Evolutionary conservation across 2,329 filamentous ascomycete genomes (phyloP).

Genomic region (Beauveria bassiana): DNA sequence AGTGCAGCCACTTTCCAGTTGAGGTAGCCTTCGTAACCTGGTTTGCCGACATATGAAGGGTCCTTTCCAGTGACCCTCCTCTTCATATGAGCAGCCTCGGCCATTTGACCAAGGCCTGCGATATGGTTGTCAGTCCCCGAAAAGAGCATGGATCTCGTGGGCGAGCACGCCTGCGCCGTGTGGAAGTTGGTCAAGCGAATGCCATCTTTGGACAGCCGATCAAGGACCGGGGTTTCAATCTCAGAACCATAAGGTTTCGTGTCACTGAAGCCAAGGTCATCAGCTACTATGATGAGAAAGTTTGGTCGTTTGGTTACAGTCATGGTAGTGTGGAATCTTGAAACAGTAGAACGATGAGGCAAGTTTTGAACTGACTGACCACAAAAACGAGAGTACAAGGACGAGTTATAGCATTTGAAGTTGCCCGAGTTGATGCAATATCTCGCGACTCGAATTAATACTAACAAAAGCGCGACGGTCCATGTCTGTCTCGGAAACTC

Average conservation of each 20-base stretch:
- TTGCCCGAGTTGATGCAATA: neutral
- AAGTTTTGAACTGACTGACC: neutral
- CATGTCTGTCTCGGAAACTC: neutral
- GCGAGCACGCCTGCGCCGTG: conserved; percentile 16
- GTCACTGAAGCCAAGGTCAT: conserved; percentile 53
- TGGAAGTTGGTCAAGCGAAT: conserved; percentile 40
- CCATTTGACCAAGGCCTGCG: conserved; percentile 42
- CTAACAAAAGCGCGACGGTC: neutral
- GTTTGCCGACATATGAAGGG: conserved; percentile 43
- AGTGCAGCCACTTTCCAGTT: conserved; percentile 52
- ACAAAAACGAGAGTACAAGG: neutral
- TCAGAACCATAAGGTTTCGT: conserved; percentile 52
- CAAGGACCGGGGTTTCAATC: conserved; percentile 52
- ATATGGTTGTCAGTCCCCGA: conserved; percentile 56
- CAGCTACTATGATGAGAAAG: conserved; percentile 1
- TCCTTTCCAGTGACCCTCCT: conserved; percentile 12
- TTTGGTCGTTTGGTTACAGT: neutral
- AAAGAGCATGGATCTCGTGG: conserved; percentile 31
- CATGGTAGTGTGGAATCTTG: neutral
- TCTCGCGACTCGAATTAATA: neutral
- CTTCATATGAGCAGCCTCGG: neutral
- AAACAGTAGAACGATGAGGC: neutral
- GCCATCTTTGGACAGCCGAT: conserved; percentile 30
- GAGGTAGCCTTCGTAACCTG: conserved; percentile 57
- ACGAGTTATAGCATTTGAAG: neutral